Evolutionary conservation across 129 eudicot genomes (phyloP), one percentile per base, ranked within the genome.

Genomic region (Smallanthus sonchifolius): DNA sequence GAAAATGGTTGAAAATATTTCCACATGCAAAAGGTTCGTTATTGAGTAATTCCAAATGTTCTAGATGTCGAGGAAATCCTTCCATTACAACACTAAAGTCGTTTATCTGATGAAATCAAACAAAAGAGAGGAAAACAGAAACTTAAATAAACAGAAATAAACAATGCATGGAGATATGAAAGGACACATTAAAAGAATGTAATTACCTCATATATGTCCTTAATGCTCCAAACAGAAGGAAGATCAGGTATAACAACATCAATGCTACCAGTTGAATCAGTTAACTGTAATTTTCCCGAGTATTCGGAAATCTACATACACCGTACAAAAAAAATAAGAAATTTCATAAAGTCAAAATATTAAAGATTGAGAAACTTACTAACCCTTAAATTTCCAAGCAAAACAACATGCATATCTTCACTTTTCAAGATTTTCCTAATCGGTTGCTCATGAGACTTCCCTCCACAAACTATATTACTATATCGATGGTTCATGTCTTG

Each of bases 251-350:
- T 75, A 36, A 87, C 80, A 57, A 83, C 69, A 78, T 94, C 92
- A 30, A 94, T 83, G 70, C 87, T 75, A 7, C 96, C 96, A 55
- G 99, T 86, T 56, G 99, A 88, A 85, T 94, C 99, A 68, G 77
- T 52, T 69, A 86, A 82, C 78, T 90, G 97, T 73, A 94, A 69
- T 81, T 84, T 88, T 71, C 99, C 96, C 43, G 99, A 82, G 56
- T 75, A 76, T 61, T 55, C 64, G 30, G 88, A 88, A 59, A 82
- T 68, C 99, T 94, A 74, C 11, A 84, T 17, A 59, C 64, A 77
- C 1, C 24, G 38, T 67, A 19, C 38, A 82, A 7, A 75, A 70
- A 10, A 59, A 64, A 67, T 34, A 73, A 37, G 67, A 66, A 45
- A 15, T 11, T 5, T 17, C 37, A 57, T 24, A 4, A 14, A n/a